Evolutionary conservation across 768 basidiomycete genomes (phyloP).

Genomic region (Boletus vermiculosoides): DNA sequence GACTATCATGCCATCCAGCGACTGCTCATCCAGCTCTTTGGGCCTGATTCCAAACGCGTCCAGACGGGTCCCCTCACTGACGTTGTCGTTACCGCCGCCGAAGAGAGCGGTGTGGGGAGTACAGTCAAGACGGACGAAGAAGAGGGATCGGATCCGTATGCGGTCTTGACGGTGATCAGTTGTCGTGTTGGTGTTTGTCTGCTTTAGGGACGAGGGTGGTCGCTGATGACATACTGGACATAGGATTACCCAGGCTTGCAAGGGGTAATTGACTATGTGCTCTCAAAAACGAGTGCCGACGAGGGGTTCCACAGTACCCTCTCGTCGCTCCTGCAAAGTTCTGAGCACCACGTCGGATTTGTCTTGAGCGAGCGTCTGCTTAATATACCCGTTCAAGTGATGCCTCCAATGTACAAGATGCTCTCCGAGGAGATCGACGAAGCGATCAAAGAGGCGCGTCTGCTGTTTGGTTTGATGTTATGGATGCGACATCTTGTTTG

Average conservation of each 20-base stretch:
- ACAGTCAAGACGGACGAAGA: constrained; percentile 83
- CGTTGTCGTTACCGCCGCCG: constrained; percentile 69
- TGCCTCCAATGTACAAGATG: constrained; percentile 92
- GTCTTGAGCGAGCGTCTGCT: constrained; percentile 85
- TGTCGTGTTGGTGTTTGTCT: constrained; percentile 49
- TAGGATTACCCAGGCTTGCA: constrained; percentile 73
- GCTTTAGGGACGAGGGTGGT: not conserved
- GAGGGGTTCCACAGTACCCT: constrained; percentile 52
- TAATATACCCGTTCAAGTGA: constrained; percentile 93
- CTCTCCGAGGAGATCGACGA: constrained; percentile 77
- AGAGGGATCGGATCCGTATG: constrained; percentile 68
- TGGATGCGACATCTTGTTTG: not conserved
- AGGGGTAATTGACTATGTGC: constrained; percentile 67
- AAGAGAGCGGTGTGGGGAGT: constrained; percentile 76
- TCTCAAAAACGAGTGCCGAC: constrained; percentile 54
- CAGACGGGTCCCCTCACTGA: constrained; percentile 75
- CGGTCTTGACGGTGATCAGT: constrained; percentile 81
- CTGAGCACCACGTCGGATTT: constrained; percentile 63
- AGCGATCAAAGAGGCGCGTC: constrained; percentile 62
- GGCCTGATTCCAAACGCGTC: constrained; percentile 69
- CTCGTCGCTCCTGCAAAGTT: constrained; percentile 36
- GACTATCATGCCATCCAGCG: constrained; percentile 89
- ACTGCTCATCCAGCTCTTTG: constrained; percentile 64
- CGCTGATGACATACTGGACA: not conserved
- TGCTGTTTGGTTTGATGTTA: not conserved